phyloP scores from a whole-genome alignment of 2,329 filamentous ascomycete species.

The Fonsecaea erecta region DNA sequence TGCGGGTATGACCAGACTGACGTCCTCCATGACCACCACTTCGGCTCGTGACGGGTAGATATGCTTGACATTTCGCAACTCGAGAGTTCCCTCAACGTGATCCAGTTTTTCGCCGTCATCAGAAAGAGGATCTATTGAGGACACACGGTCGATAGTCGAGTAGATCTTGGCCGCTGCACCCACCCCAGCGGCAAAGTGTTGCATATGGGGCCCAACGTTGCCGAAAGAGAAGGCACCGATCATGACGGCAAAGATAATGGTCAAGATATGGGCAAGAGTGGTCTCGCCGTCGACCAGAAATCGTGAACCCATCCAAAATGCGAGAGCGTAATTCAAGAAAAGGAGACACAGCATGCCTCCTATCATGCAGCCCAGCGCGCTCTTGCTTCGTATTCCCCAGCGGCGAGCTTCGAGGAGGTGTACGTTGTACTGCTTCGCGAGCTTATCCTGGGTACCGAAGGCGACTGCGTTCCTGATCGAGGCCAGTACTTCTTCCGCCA shows the following conservation, averaged over 20 bases:
- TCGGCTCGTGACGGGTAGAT: constrained; percentile 94
- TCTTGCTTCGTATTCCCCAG: constrained; percentile 77
- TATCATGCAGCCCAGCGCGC: constrained; percentile 75
- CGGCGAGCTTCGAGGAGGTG: constrained; percentile 75
- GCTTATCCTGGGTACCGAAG: constrained; percentile 89
- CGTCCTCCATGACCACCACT: constrained; percentile 83
- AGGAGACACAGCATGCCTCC: constrained; percentile 81
- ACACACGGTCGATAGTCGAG: constrained; percentile 85
- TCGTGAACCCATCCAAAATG: constrained; percentile 81
- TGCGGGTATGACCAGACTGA: constrained; percentile 78
- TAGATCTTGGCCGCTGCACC: constrained; percentile 91
- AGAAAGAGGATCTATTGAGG: constrained; percentile 78
- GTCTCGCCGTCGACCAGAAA: constrained; percentile 72
- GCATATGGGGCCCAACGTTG: constrained; percentile 81
- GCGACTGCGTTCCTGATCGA: constrained; percentile 91
- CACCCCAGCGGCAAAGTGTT: constrained; percentile 82
- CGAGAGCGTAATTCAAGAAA: constrained; percentile 83
- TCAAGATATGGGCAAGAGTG: constrained; percentile 73
- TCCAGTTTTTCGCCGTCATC: constrained; percentile 74
- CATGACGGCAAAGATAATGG: constrained; percentile 86
- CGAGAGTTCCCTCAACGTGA: constrained; percentile 74
- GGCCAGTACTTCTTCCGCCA: constrained; percentile 92
- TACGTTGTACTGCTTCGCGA: constrained; percentile 82
- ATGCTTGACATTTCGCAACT: constrained; percentile 81
- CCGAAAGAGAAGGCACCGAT: constrained; percentile 91